These are phyloP conservation scores for Xylaria sp. DNA, from an alignment of 2,329 filamentous ascomycete genomes.

Conservation along the genomic window DNA sequence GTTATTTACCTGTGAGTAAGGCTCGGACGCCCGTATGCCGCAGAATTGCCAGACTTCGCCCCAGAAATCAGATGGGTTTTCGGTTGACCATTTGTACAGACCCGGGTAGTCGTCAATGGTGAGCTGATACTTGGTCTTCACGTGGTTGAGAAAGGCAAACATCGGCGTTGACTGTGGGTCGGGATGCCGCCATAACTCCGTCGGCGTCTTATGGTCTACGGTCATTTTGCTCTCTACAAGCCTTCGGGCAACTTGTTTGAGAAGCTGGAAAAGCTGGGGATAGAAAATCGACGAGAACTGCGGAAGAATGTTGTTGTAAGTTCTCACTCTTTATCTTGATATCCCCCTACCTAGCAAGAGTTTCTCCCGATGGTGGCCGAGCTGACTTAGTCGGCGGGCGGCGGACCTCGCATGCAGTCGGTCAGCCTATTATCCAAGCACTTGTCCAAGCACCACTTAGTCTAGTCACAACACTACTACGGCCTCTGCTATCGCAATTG, in stretches of 20 bases:
- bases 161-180: slow-evolving; percentile 75
- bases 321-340: background rate
- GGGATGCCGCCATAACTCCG: slow-evolving; percentile 76
- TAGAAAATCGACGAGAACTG: background rate
- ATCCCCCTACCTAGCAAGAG: background rate
- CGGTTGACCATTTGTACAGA: slow-evolving; percentile 88
- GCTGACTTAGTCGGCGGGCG: slow-evolving; percentile 7
- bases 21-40: slow-evolving; percentile 74
- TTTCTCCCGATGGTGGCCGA: slow-evolving; percentile 34
- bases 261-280: too few relatives aligned
- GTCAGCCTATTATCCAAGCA: background rate
- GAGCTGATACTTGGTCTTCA: slow-evolving; percentile 74
- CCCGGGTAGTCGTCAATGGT: slow-evolving; percentile 73
- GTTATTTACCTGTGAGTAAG: slow-evolving; percentile 65
- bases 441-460: background rate
- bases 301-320: background rate
- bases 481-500: background rate
- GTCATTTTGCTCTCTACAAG: slow-evolving; percentile 39
- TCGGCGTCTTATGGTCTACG: slow-evolving; percentile 29
- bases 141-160: slow-evolving; percentile 73
- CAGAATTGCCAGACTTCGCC: slow-evolving; percentile 85
- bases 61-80: slow-evolving; percentile 82
- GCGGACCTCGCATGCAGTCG: slow-evolving; percentile 18
- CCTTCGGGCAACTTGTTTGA: too few relatives aligned
- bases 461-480: background rate